Percentiles rank a stretch among this genome's conserved stretches.
Conservation (phyloP, 2,329 filamentous ascomycete genomes). For the Pseudopyricularia cyperi region DNA sequence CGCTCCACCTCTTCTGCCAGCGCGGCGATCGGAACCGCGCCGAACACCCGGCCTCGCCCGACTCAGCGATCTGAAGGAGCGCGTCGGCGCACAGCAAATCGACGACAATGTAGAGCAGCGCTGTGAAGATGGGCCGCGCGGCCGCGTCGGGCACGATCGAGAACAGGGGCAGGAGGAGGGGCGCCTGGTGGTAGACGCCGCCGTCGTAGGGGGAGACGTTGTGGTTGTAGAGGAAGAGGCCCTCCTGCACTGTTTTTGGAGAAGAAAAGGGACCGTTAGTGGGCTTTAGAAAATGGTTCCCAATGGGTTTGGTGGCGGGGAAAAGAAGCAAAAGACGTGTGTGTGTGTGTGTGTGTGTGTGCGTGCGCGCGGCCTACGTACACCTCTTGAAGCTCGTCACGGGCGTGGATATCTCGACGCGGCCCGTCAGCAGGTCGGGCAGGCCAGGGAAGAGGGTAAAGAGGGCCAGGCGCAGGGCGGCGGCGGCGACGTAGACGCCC, state of each 20-base stretch:
- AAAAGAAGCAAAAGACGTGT: not conserved
- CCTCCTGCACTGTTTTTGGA: conserved; percentile 65
- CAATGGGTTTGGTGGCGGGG: not conserved
- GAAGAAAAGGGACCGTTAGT: not conserved
- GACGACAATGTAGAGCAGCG: conserved; percentile 66
- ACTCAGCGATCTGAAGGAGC: conserved; percentile 66
- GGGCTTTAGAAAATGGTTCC: no score
- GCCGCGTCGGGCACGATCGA: conserved; percentile 66
- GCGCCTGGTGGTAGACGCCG: conserved; percentile 71
- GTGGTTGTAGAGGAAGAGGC: conserved; percentile 87
- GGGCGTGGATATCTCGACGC: conserved; percentile 93
- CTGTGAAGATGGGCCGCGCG: conserved; percentile 57
- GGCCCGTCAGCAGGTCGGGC: conserved; percentile 72
- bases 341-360: not conserved
- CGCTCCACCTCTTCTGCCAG: conserved; percentile 60
- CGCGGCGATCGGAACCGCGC: conserved; percentile 68
- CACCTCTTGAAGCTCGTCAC: conserved; percentile 96
- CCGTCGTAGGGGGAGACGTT: conserved; percentile 97
- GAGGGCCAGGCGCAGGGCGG: conserved; percentile 65
- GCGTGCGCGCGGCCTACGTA: conserved; percentile 28
- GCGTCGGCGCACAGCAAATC: conserved; percentile 76
- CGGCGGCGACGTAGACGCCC: conserved; percentile 62
- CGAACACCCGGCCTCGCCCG: conserved; percentile 63
- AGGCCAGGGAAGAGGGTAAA: conserved; percentile 72
- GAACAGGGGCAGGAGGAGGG: conserved; percentile 82